phyloP scores from a whole-genome alignment of 345 rosid species.

The Murraya paniculata region DNA sequence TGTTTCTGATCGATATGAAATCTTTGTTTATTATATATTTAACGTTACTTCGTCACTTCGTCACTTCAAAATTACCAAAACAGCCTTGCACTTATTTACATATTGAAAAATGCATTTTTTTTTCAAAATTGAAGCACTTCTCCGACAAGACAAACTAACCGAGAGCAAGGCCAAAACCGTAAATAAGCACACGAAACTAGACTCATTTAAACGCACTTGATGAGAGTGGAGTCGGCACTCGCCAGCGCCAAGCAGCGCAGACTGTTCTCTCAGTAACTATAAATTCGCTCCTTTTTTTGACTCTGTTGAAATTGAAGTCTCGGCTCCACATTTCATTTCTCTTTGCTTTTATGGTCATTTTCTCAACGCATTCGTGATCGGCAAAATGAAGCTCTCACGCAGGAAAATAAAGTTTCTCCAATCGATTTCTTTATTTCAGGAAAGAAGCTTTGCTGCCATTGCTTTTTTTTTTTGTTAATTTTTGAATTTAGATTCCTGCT shows the following conservation, averaged over 20 bases:
- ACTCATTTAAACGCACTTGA: neutral
- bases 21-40: neutral
- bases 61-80: neutral
- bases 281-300: slow-evolving; percentile 22
- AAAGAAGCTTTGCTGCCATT: slow-evolving; percentile 11
- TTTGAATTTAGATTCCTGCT: neutral
- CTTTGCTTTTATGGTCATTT: neutral
- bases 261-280: slow-evolving; percentile 19
- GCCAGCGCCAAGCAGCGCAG: slow-evolving; percentile 1
- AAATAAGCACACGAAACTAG: slow-evolving; percentile 5
- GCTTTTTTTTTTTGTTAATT: neutral
- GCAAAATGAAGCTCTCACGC: slow-evolving; percentile 21
- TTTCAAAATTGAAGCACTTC: neutral
- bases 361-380: neutral
- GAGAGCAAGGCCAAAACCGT: slow-evolving; percentile 42
- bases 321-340: neutral
- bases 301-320: neutral
- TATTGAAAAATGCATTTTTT: neutral
- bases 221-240: neutral
- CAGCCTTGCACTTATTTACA: neutral
- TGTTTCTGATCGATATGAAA: neutral
- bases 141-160: slow-evolving; percentile 15
- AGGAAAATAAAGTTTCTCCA: slow-evolving; percentile 24
- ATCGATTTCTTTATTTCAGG: slow-evolving; percentile 38
- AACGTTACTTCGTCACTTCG: too few species aligned